phyloP scores from a whole-genome alignment of 495 filamentous ascomycete genomes.

The Chaetomium tenue region DNA sequence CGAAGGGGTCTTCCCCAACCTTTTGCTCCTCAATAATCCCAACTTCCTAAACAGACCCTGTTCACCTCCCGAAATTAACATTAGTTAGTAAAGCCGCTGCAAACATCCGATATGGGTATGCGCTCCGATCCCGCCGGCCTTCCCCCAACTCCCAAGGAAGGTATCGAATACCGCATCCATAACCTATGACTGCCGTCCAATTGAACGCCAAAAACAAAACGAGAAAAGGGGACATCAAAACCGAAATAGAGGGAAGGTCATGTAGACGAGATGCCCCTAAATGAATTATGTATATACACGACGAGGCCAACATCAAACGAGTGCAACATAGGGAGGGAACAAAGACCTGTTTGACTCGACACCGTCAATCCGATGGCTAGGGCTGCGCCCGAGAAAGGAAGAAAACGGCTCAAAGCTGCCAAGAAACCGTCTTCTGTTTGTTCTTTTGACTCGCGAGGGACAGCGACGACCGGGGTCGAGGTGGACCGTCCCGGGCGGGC shows the following conservation, averaged over 20 bases:
- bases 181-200: background rate
- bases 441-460: background rate
- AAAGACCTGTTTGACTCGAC: too few relatives aligned
- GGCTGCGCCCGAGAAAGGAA: background rate
- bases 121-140: background rate
- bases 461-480: conserved; percentile 3
- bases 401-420: background rate
- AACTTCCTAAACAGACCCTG: background rate
- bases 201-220: conserved; percentile 5
- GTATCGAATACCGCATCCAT: background rate
- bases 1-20: background rate
- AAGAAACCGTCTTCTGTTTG: conserved; percentile 14
- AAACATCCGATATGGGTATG: background rate
- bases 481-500: background rate
- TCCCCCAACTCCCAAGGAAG: background rate
- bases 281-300: too few relatives aligned
- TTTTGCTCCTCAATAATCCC: background rate
- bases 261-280: too few relatives aligned
- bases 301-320: too few relatives aligned
- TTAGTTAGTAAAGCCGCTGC: background rate
- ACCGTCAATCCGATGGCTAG: too few relatives aligned
- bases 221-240: background rate
- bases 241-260: background rate
- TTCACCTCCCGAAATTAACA: background rate
- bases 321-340: background rate